Percentiles rank a stretch among this genome's conserved stretches.
Conservation (phyloP, 495 filamentous ascomycete genomes). For the Talaromyces adpressus region DNA sequence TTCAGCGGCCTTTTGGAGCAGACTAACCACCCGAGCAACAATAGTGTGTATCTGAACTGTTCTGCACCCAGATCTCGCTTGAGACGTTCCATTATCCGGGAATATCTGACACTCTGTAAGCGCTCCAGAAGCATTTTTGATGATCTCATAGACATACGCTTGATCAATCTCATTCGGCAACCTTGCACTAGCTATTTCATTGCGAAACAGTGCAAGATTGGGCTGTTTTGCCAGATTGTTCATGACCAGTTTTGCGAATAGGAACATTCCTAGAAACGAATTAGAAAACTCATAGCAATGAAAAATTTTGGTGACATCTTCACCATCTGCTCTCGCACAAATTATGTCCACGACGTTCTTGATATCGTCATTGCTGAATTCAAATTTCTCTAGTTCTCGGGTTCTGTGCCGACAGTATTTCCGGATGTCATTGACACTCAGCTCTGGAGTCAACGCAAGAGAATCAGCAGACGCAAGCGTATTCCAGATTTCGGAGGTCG, state of each 20-base stretch:
- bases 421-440: constrained; percentile 24
- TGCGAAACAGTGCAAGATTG: constrained; percentile 16
- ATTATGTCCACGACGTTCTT: constrained; percentile 12
- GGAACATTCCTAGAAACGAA: constrained; percentile 36
- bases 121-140: not conserved
- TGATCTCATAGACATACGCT: constrained; percentile 24
- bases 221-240: constrained; percentile 29
- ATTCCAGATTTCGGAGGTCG: constrained; percentile 23
- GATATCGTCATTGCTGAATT: constrained; percentile 11
- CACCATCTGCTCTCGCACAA: constrained; percentile 15
- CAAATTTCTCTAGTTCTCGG: constrained; percentile 17
- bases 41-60: constrained; percentile 21
- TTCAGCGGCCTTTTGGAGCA: constrained; percentile 37
- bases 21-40: constrained; percentile 36
- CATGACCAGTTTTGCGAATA: constrained; percentile 40
- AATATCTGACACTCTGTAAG: constrained; percentile 23
- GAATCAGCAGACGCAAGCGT: constrained; percentile 17
- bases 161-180: constrained; percentile 29
- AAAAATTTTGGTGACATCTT: constrained; percentile 1
- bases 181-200: constrained; percentile 20
- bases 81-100: constrained; percentile 29
- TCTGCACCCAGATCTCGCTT: constrained; percentile 9
- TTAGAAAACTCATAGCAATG: constrained; percentile 2
- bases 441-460: constrained; percentile 14
- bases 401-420: constrained; percentile 16